Evolutionary conservation across 176 grass and related monocot genomes (phyloP).

Genomic region (Puya raimondii): DNA sequence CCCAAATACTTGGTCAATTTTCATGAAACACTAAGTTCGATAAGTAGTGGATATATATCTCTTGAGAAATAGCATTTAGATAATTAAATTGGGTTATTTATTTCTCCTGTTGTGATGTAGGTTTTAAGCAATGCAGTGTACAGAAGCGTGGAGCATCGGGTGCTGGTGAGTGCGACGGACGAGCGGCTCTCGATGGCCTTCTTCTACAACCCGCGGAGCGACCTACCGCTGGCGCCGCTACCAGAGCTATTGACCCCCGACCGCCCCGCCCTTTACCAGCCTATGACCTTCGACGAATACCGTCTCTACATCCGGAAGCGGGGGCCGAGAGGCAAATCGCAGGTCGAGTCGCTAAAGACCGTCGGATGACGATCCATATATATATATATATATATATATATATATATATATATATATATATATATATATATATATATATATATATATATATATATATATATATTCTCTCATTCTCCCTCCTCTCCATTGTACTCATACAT

Average conservation of each 20-base stretch:
- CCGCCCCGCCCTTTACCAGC: conserved; percentile 35
- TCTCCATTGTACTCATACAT: too few species aligned
- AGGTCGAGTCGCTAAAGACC: conserved; percentile 43
- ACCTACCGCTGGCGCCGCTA: conserved; percentile 47
- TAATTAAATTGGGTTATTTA: too few species aligned
- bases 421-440: too few species aligned
- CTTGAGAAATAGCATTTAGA: too few species aligned
- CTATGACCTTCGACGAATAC: conserved; percentile 83
- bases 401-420: too few species aligned
- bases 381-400: too few species aligned
- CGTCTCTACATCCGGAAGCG: conserved; percentile 53
- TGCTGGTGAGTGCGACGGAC: conserved; percentile 39
- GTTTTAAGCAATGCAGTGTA: conserved; percentile 64
- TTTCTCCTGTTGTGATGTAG: conserved; percentile 15
- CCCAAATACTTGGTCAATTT: too few species aligned
- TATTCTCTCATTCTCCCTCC: too few species aligned
- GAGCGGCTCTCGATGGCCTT: conserved; percentile 70
- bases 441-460: too few species aligned
- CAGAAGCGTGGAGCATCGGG: conserved; percentile 78
- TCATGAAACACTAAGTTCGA: too few species aligned
- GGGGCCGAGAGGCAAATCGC: conserved; percentile 49
- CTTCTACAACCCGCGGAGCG: conserved; percentile 76
- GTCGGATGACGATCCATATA: not conserved
- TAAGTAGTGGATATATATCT: too few species aligned
- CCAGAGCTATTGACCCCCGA: conserved; percentile 40